Evolutionary conservation across 495 filamentous ascomycete species (phyloP).

Genomic region (Beverwykella pulmonaria): DNA sequence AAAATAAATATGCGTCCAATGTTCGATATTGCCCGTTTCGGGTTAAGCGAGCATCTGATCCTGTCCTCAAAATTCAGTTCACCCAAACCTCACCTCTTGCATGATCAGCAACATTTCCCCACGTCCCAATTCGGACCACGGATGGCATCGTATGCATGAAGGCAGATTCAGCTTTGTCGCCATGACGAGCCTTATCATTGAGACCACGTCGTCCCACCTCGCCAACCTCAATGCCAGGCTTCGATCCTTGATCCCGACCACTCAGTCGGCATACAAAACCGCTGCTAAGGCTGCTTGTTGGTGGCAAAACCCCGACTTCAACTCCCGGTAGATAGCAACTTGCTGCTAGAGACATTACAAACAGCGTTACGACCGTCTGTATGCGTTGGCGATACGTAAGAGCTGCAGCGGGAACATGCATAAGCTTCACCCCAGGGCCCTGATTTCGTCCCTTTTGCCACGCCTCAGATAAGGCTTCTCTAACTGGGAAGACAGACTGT

Average conservation of each 20-base stretch:
- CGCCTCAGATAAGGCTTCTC: conserved; percentile 21
- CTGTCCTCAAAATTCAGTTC: not conserved
- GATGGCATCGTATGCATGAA: conserved; percentile 14
- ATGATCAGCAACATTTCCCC: conserved; percentile 14
- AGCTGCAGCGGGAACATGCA: conserved; percentile 31
- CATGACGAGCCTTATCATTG: conserved; percentile 18
- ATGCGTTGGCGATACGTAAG: conserved; percentile 38
- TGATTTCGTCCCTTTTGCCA: conserved; percentile 4
- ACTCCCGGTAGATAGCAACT: conserved; percentile 16
- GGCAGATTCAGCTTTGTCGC: conserved; percentile 1
- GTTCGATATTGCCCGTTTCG: conserved; percentile 9
- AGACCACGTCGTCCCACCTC: not conserved
- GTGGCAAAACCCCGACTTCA: not conserved
- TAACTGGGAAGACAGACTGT: not conserved
- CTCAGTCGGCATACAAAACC: conserved; percentile 3
- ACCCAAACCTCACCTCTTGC: conserved; percentile 10
- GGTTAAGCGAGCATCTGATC: conserved; percentile 14
- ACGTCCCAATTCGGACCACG: conserved; percentile 13
- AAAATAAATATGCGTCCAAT: conserved; percentile 2
- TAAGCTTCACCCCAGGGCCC: conserved; percentile 1
- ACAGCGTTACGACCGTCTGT: conserved; percentile 8
- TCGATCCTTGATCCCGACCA: conserved; percentile 9
- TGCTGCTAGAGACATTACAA: conserved; percentile 12
- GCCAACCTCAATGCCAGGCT: not conserved
- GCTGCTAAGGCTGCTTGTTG: not conserved